Evolutionary conservation across 2,329 filamentous ascomycete genomes (phyloP).

Genomic region (Metarhizium album): DNA sequence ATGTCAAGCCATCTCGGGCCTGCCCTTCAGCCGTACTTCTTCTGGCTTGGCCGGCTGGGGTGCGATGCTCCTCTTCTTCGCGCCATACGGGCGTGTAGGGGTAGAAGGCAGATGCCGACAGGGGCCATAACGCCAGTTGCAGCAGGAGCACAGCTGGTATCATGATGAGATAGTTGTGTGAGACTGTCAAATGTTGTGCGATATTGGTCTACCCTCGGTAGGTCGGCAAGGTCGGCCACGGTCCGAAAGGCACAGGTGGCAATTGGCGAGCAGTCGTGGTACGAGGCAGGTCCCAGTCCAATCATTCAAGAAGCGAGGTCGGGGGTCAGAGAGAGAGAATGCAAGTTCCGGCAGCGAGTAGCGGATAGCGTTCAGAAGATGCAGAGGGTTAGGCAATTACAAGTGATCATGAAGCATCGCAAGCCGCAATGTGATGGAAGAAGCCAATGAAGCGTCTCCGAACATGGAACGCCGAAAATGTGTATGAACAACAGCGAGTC

Average conservation of each 20-base stretch:
- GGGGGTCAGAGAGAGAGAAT: not conserved
- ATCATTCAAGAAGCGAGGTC: not conserved
- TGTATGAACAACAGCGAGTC: not conserved
- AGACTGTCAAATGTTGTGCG: slow-evolving; percentile 2
- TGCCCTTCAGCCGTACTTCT: slow-evolving; percentile 10
- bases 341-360: not conserved
- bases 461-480: slow-evolving; percentile 7
- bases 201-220: not conserved
- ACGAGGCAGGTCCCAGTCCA: slow-evolving; percentile 2
- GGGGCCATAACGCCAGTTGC: slow-evolving; percentile 37
- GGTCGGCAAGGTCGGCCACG: not conserved
- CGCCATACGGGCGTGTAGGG: slow-evolving; percentile 31
- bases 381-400: slow-evolving; percentile 7
- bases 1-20: slow-evolving; percentile 20
- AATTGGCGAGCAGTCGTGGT: not conserved
- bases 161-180: slow-evolving; percentile 24
- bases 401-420: slow-evolving; percentile 9
- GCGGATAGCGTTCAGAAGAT: not conserved
- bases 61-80: slow-evolving; percentile 17
- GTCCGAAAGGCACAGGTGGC: not conserved
- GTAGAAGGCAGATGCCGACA: slow-evolving; percentile 36
- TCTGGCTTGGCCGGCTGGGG: slow-evolving; percentile 12
- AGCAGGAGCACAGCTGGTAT: slow-evolving; percentile 26
- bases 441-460: not conserved
- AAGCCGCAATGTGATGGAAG: not conserved